Percentiles rank a stretch among this genome's conserved stretches.
These are phyloP conservation scores for Herpetomonas samuelpessoai DNA, from an alignment of 208 protist species.

Conservation along the genomic window DNA sequence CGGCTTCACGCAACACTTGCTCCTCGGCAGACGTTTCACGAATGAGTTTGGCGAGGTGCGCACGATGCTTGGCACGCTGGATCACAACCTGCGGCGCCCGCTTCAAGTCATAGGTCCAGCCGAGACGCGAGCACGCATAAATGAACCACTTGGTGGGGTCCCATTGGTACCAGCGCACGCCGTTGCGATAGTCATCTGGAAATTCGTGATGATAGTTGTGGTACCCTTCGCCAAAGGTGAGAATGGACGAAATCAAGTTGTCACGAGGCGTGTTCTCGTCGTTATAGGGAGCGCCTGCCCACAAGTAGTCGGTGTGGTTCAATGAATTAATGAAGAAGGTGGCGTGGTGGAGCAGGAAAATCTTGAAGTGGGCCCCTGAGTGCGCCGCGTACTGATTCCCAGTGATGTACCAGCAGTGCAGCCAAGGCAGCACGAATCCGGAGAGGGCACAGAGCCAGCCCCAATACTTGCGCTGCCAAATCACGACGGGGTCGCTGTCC, in stretches of 20 bases:
- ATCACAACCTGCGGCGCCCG: slow-evolving; percentile 61
- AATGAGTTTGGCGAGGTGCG: slow-evolving; percentile 36
- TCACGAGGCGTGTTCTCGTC: slow-evolving; percentile 81
- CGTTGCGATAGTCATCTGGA: slow-evolving; percentile 89
- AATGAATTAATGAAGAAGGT: slow-evolving; percentile 93
- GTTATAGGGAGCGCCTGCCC: slow-evolving; percentile 66
- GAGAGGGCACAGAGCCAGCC: slow-evolving; percentile 80
- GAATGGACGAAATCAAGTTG: slow-evolving; percentile 69
- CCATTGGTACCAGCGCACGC: slow-evolving; percentile 89
- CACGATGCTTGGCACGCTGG: slow-evolving; percentile 45
- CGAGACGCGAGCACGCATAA: slow-evolving; percentile 42
- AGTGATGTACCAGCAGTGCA: slow-evolving; percentile 77
- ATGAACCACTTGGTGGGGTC: slow-evolving; percentile 92
- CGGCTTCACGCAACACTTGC: slow-evolving; percentile 34
- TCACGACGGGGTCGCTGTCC: slow-evolving; percentile 73
- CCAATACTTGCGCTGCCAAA: slow-evolving; percentile 85
- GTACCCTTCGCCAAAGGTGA: slow-evolving; percentile 91
- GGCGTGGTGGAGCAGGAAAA: slow-evolving; percentile 85
- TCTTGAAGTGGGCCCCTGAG: slow-evolving; percentile 71
- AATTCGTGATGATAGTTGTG: slow-evolving; percentile 95
- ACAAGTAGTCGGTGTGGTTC: slow-evolving; percentile 75
- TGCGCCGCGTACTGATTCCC: slow-evolving; percentile 83
- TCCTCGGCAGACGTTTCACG: slow-evolving; percentile 29
- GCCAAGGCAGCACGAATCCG: slow-evolving; percentile 75
- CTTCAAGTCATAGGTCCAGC: slow-evolving; percentile 60